These are phyloP conservation scores for Ceratocystis ficicola DNA, from an alignment of 2,329 filamentous ascomycete genomes.

Conservation along the genomic window DNA sequence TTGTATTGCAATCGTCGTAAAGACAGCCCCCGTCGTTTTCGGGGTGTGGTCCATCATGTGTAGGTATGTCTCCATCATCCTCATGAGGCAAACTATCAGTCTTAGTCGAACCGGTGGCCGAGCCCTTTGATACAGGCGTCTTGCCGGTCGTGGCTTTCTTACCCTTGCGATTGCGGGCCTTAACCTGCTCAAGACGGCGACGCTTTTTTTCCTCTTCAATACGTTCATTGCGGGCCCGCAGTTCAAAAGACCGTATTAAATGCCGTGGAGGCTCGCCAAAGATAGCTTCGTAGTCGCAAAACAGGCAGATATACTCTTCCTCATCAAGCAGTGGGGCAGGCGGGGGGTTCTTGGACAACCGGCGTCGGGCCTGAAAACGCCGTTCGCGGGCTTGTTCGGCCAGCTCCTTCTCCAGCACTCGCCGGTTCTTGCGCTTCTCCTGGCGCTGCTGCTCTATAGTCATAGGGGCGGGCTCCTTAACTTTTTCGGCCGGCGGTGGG, in stretches of 20 bases:
- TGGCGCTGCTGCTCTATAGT: conserved; percentile 21
- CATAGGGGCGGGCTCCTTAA: conserved; percentile 14
- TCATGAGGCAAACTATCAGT: not conserved
- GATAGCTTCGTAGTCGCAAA: conserved; percentile 94
- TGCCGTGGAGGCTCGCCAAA: conserved; percentile 79
- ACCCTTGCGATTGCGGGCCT: conserved; percentile 80
- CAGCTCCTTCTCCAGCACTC: conserved; percentile 58
- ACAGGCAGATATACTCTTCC: conserved; percentile 91
- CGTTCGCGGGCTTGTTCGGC: conserved; percentile 63
- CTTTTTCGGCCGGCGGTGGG: not conserved
- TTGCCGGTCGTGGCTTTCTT: conserved; percentile 52
- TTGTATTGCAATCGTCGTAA: conserved; percentile 16
- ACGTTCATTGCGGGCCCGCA: conserved; percentile 77
- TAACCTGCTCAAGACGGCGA: conserved; percentile 77
- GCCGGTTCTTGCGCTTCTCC: conserved; percentile 46
- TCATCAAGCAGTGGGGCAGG: conserved; percentile 40
- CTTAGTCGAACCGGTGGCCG: conserved; percentile 19
- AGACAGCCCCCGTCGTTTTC: not conserved
- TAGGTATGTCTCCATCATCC: not conserved
- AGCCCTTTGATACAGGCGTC: conserved; percentile 46
- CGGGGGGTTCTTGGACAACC: conserved; percentile 58
- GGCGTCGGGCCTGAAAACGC: conserved; percentile 61
- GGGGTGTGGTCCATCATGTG: not conserved
- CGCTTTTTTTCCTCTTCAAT: conserved; percentile 78
- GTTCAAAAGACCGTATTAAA: conserved; percentile 82